Evolutionary conservation across 768 basidiomycete genomes (phyloP), one percentile per base, ranked within the genome.

Genomic region (Termitomyces eurrhizus): DNA sequence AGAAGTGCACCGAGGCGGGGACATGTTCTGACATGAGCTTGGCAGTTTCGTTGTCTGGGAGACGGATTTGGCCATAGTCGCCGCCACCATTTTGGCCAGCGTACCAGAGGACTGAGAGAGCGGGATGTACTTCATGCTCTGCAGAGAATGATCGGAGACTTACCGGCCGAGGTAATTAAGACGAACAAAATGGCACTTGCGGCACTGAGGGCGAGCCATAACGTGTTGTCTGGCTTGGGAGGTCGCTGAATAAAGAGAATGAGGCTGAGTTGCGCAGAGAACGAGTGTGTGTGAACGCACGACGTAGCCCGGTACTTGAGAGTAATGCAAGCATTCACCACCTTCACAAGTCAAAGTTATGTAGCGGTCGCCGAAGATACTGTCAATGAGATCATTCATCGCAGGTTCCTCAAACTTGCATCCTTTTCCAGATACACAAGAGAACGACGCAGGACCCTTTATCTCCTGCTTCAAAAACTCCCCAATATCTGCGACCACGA

Each of bases 331-430:
- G 69, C 97, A 98, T 75, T 98, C 97, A 24, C 97, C 96, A 6
- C 92, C 87, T 1, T 89, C 76, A 65, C 97, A 98, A 39, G 86
- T 72, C 55, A 98, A 80, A 2, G 93, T 90, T 69, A 99, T 99
- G 69, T 87, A 91, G 1, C 78, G 80, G 70, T 99, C 97, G 1
- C 92, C 97, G 65, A 99, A 98, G 66, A 99, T 88, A 62, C 89
- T 87, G 68, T 89, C 85, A 73, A 99, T 98, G 56, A 99, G 83
- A 36, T 88, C 80, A 68, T 99, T 97, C 97, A 99, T 98, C 0
- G 91, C 94, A 0, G 93, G 92, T 67, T 99, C 97, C 71, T 95
- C 90, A 67, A 99, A 99, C 62, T 80, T 84, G 75, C 95, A 98
- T 8, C 87, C 91, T 51, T 80, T 72, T 16, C 86, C 89, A 1